A percentile compares a stretch with the other conserved stretches of the same genome.
Conservation (phyloP, 768 basidiomycete species). For the Boletus rubescentipes region DNA sequence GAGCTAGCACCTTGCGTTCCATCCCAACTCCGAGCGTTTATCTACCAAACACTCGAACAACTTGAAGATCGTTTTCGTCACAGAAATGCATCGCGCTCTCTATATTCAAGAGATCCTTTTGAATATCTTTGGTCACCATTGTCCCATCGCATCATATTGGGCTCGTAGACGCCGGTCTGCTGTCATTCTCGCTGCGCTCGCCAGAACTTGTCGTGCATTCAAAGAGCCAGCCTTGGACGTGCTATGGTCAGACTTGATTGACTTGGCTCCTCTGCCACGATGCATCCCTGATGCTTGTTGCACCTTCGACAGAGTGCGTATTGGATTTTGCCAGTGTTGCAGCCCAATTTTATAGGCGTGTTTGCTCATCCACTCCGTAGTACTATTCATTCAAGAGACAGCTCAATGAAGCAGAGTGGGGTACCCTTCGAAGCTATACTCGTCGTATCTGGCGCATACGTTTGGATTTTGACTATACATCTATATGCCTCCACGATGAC, state of each 20-base stretch:
- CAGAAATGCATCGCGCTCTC: too few relatives aligned
- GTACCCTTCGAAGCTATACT: conserved; percentile 1
- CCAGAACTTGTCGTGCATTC: conserved; percentile 3
- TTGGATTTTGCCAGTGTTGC: neutral
- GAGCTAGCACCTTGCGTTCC: too few relatives aligned
- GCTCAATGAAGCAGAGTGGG: conserved; percentile 3
- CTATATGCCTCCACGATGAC: neutral
- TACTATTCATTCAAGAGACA: neutral
- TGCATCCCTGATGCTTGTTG: neutral
- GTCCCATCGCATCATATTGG: too few relatives aligned
- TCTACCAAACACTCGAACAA: too few relatives aligned
- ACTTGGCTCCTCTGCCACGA: neutral
- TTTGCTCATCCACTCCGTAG: neutral
- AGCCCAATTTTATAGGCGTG: too few relatives aligned
- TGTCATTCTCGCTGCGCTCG: neutral
- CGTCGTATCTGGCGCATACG: neutral
- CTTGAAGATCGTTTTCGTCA: too few relatives aligned
- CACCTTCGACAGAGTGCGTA: neutral
- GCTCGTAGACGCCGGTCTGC: neutral
- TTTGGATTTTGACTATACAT: too few relatives aligned
- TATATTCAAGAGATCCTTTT: neutral
- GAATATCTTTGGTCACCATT: neutral
- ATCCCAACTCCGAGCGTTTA: too few relatives aligned
- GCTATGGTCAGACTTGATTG: conserved; percentile 4
- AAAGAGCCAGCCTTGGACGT: conserved; percentile 8